Evolutionary conservation across 208 protist genomes (phyloP), one percentile per base, ranked within the genome.

Genomic region (Leishmania braziliensis): DNA sequence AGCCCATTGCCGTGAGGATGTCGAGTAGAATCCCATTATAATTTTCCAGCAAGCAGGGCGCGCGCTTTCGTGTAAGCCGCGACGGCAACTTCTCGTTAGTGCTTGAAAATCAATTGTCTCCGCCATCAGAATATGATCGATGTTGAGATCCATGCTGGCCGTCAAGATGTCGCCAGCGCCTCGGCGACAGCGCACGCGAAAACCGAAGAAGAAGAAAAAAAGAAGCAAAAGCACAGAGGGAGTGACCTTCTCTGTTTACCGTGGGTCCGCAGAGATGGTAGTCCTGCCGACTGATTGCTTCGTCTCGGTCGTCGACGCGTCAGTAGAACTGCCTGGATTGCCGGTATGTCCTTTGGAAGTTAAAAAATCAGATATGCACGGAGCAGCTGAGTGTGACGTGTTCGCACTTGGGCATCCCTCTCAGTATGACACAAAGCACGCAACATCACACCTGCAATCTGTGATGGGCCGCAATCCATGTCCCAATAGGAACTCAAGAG

Each of bases 11-110:
- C 43, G 51, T 36, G 75, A 33, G 4, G 79, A 75, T 3, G 78
- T 56, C 20, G 95, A 85, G 46, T 94, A 87, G 72, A 94, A 93
- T 2, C 92, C 95, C 72, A 97, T 89, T 3, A 97, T 86, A 4
- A 96, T 68, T 70, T 95, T 92, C 94, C 94, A 97, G 54, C 82
- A 92, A 10, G 48, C 66, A 2, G 85, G 78, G 5, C 94, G 88
- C 0, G 79, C 70, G 26, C 63, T 78, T 43, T 91, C 82, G 5
- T 90, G 79, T 5, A 95, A 75, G 5, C 94, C 94, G 33, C 87
- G 84, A 10, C 91, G 85, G 73, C 90, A 94, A 54, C 93, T 77
- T 0, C 43, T 73, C 2, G 85, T 80, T 12, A 94, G 46, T 2
- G 60, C 73, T 53, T 77, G 78, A 72, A 92, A 92, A 70, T 90